These are phyloP conservation scores for Beauveria pseudobassiana DNA, from an alignment of 2,329 filamentous ascomycete species.

Conservation along the genomic window DNA sequence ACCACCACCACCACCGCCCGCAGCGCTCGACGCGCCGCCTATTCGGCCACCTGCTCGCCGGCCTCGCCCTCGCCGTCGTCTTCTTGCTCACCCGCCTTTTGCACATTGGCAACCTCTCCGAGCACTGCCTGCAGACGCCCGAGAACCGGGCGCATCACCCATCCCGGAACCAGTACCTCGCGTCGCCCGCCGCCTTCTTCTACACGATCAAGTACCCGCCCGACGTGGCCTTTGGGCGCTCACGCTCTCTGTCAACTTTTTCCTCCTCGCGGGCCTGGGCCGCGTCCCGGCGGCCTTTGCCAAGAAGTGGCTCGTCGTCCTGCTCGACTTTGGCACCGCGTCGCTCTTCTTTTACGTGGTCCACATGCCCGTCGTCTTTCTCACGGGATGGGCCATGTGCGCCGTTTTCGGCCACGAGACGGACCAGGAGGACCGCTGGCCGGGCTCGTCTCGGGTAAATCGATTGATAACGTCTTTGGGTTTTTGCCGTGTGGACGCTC, in stretches of 20 bases:
- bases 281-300: slow-evolving; percentile 25
- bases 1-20: slow-evolving; percentile 8
- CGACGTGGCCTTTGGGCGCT: slow-evolving; percentile 37
- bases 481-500: slow-evolving; percentile 31
- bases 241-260: slow-evolving; percentile 31
- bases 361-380: slow-evolving; percentile 29
- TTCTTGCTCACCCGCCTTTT: slow-evolving; percentile 35
- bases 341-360: slow-evolving; percentile 39
- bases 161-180: slow-evolving; percentile 32
- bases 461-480: slow-evolving; percentile 30
- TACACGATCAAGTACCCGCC: slow-evolving; percentile 41
- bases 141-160: slow-evolving; percentile 26
- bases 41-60: slow-evolving; percentile 21
- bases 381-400: slow-evolving; percentile 19
- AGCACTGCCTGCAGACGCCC: slow-evolving; percentile 32
- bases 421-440: slow-evolving; percentile 19
- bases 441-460: slow-evolving; percentile 18
- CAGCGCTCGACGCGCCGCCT: slow-evolving; percentile 21
- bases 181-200: slow-evolving; percentile 34
- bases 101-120: slow-evolving; percentile 36
- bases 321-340: slow-evolving; percentile 37
- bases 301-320: slow-evolving; percentile 22
- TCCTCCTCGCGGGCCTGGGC: slow-evolving; percentile 31
- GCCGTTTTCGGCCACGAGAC: slow-evolving; percentile 28
- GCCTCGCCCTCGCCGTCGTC: slow-evolving; percentile 25